Base-by-base conservation (phyloP, 2,329 filamentous ascomycete species). In the Alternaria sp. region DNA sequence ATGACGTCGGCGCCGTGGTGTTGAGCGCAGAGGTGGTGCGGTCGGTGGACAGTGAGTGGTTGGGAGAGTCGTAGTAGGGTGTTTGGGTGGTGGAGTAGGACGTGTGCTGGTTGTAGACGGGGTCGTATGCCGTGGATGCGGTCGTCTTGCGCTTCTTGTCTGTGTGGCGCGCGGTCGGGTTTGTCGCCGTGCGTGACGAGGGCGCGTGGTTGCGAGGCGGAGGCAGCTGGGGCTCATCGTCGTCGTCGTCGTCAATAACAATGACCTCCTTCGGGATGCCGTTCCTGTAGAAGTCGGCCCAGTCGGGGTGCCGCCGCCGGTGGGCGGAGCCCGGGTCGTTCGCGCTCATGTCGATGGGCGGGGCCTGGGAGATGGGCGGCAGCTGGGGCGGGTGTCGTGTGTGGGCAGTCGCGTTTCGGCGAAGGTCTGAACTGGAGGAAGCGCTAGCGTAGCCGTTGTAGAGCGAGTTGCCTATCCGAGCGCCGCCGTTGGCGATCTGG, bases 1-100 rank as follows among this genome's bases (percentile, higher is more conserved):
- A 82, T 13, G 95, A 98, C 1, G 96, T 97, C 6, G 93, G 90
- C 46, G 95, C 95, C 0, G 94, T 97, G 4, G 93, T 96, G 74
- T 95, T 89, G 61, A 94, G 84, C 46, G 88, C 87, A 15, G 93
- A 96, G 30, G 91, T 91, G 13, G 92, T 96, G 67, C 93, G 89
- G 79, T 95, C 93, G 69, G 91, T 96, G 5, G 93, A 96, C 59
- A 90, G 85, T 12, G 92, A 93, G 47, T 91, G 91, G 54, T 87
- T 88, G 57, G 88, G 89, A 13, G 87, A 85, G 66, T 89, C 87
- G 72, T 91, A 89, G 65, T 89, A 87, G 54, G 91, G 90, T 26
- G 91, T 91, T 74, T 91, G 88, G 61, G 91, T 88, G 71, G 90
- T 90, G 5, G 93, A 94, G 79, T 90, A 91, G 45, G 88, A 87